phyloP scores from a whole-genome alignment of 1,139 yeast genomes.

The Yamadazyma spencermartinsiae region DNA sequence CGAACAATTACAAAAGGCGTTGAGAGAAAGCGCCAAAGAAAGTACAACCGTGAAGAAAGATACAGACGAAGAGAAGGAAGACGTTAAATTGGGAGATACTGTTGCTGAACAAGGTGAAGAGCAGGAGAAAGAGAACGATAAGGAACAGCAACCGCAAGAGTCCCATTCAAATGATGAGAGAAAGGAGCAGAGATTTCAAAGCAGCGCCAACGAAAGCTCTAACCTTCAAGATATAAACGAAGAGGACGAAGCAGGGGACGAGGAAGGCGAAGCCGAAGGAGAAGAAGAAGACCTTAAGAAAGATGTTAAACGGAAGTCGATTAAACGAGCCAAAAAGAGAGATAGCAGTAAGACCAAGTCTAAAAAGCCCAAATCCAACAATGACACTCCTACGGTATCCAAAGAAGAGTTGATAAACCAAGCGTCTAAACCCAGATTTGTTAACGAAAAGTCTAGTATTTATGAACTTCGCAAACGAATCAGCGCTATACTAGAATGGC shows the following conservation, averaged over 20 bases:
- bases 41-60: slow-evolving; percentile 28
- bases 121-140: slow-evolving; percentile 9
- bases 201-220: not conserved
- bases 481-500: slow-evolving; percentile 86
- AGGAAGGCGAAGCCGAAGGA: slow-evolving; percentile 15
- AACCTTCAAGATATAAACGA: slow-evolving; percentile 1
- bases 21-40: slow-evolving; percentile 67
- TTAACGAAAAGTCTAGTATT: slow-evolving; percentile 70
- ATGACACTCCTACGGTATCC: slow-evolving; percentile 16
- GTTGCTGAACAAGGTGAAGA: slow-evolving; percentile 4
- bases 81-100: not conserved
- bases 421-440: slow-evolving; percentile 80
- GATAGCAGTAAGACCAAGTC: slow-evolving; percentile 16
- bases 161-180: not conserved
- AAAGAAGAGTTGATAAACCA: slow-evolving; percentile 52
- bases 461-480: slow-evolving; percentile 85
- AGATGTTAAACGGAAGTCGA: slow-evolving; percentile 16
- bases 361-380: slow-evolving; percentile 14
- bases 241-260: slow-evolving; percentile 14
- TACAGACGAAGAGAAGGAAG: slow-evolving; percentile 13
- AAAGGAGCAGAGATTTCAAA: not conserved
- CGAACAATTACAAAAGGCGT: slow-evolving; percentile 65
- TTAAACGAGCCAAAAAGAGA: slow-evolving; percentile 16
- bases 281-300: slow-evolving; percentile 17
- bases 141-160: slow-evolving; percentile 1